Conservation (phyloP, 768 basidiomycete genomes). For the Hydnomerulius pinastri region DNA sequence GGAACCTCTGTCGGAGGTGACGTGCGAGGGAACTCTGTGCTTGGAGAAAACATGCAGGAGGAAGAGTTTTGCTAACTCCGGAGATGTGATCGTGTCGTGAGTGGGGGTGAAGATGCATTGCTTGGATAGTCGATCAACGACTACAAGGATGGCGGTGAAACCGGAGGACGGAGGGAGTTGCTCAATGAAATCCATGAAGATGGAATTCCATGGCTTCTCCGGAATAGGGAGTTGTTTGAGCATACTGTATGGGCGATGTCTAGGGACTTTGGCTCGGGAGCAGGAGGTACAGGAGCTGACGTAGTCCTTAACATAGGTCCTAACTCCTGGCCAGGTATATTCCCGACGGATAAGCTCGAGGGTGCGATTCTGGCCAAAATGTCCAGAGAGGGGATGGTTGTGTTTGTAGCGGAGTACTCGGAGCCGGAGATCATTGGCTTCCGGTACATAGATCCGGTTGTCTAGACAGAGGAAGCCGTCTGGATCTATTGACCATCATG, state of each 20-base stretch:
- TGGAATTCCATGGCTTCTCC: conserved; percentile 27
- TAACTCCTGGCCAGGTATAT: conserved; percentile 14
- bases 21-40: too few relatives aligned
- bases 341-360: conserved; percentile 13
- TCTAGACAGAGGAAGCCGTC: conserved; percentile 1
- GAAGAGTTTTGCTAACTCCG: too few relatives aligned
- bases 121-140: conserved; percentile 12
- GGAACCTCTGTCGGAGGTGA: too few relatives aligned
- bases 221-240: conserved; percentile 25
- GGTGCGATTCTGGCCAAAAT: conserved; percentile 34
- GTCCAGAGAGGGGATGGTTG: conserved; percentile 29
- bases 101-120: too few relatives aligned
- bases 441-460: conserved; percentile 5
- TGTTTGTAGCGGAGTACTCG: conserved; percentile 25
- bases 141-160: conserved; percentile 12
- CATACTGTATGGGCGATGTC: conserved; percentile 20
- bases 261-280: too few relatives aligned
- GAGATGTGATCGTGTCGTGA: too few relatives aligned
- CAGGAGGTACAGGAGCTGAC: too few relatives aligned
- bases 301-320: conserved; percentile 20
- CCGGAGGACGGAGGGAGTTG: conserved; percentile 23
- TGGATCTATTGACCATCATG: background rate
- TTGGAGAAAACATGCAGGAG: too few relatives aligned
- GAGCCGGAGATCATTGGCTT: conserved; percentile 22
- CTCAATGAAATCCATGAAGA: conserved; percentile 34